Evolutionary conservation across 495 filamentous ascomycete genomes (phyloP), one percentile per base, ranked within the genome.

Genomic region (Daldinia grandis): DNA sequence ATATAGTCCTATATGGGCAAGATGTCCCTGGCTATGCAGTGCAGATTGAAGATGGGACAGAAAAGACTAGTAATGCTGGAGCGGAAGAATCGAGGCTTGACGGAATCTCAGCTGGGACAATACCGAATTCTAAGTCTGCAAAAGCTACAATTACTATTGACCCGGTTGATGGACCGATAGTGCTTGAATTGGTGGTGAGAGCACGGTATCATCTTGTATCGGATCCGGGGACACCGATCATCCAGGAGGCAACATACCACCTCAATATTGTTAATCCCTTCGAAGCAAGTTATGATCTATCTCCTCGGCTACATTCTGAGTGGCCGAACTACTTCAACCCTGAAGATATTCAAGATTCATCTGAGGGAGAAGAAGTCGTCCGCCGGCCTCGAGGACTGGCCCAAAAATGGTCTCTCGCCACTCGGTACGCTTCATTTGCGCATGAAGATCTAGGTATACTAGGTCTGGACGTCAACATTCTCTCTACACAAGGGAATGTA

Each of bases 261-360:
- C 74, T 99, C 14, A 85, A 89, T 15, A 84, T 98, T 59, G 84
- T 92, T 58, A 88, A 87, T 37, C 93, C 95, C 7, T 97, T 98
- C 68, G 93, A 97, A 79, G 91, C 93, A 7, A 93, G 89, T 69
- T 97, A 94, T 72, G 92, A 94, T 58, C 90, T 97, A 70, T 82
- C 87, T 2, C 93, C 95, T 14, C 87, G 89, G 3, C 77, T 97
- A 5, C 89, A 97, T 80, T 82, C 87, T 1, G 88, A 90, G 8
- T 98, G 95, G 95, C 95, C 96, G 7, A 91, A 88, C 71, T 90
- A 93, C 74, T 98, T 98, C 75, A 82, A 86, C 5, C 72, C 81
- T 6, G 84, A 86, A 47, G 76, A 76, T 42, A 74, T 80, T 38
- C 68, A 81, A 51, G 66, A 78, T 14, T 14, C 72, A 1, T 66